Base-by-base conservation (phyloP, 495 filamentous ascomycete genomes). In the Penicillium macrosclerotiorum region DNA sequence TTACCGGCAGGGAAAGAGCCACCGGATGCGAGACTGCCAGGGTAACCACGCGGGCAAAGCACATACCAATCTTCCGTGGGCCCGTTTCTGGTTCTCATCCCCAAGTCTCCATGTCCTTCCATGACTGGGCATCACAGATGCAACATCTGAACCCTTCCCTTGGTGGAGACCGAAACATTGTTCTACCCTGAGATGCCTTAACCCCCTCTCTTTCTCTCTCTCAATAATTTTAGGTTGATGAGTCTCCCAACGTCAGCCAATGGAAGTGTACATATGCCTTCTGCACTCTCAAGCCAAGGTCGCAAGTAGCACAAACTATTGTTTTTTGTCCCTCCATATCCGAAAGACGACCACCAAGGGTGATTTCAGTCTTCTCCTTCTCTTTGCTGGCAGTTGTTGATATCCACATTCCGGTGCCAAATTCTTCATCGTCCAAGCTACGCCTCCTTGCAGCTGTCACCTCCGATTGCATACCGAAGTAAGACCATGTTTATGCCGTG, bases 401-500 rank as follows among this genome's bases (percentile, higher is more conserved):
- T 16, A 24, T 43, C 42, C 23, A 33, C 58, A 62, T 62, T 62
- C 58, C 52, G 35, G 14, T n/a, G 16, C 26, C 36, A 27, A 34
- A 59, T 62, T 53, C 57, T 36, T 45, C 25, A 52, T 46, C 37
- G 47, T 6, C 49, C 34, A 16, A 12, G 9, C 33, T 8, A 35
- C 40, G 22, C 45, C 49, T 45, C 57, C 57, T 57, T 57, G 47
- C 53, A 40, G 37, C 33, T 58, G 57, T 51, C 53, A 57, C 14
- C 36, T n/a, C 37, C 29, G 32, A 34, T 38, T 35, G 38, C 58
- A 61, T 59, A 43, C 55, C 34, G 29, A 38, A 42, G 45, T 46
- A 42, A 57, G 31, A 52, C 49, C 23, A n/a, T 19, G 31, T 31
- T 24, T 20, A 24, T 31, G 36, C 11, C 14, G 29, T 22, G 12